phyloP scores from a whole-genome alignment of 805 yeast species.

The Kluyveromyces siamensis region DNA sequence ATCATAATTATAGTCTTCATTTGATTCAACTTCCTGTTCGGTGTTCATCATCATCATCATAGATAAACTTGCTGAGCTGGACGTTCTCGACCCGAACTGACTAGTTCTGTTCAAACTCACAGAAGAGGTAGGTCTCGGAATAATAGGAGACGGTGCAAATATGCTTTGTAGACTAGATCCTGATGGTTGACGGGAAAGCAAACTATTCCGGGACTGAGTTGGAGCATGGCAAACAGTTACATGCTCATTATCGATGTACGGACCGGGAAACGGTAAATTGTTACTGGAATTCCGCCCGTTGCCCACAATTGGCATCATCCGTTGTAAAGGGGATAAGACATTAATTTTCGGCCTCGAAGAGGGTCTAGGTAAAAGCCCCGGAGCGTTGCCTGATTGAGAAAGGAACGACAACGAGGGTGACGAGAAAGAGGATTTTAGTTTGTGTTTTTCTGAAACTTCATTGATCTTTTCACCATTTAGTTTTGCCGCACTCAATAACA shows the following conservation, averaged over 20 bases:
- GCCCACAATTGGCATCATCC: slow-evolving; percentile 43
- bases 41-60: background rate
- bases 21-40: background rate
- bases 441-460: background rate
- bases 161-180: background rate
- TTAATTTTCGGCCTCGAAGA: slow-evolving; percentile 18
- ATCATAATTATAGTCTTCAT: background rate
- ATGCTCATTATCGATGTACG: background rate
- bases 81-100: background rate
- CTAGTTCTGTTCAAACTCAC: background rate
- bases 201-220: background rate
- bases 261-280: background rate
- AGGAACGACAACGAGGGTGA: background rate
- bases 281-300: background rate
- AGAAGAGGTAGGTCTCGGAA: background rate
- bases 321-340: slow-evolving; percentile 44
- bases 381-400: background rate
- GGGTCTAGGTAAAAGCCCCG: background rate
- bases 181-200: background rate
- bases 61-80: background rate
- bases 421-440: background rate
- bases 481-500: slow-evolving; percentile 2
- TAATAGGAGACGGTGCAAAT: background rate
- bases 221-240: background rate
- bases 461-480: background rate